These are phyloP conservation scores for Spergularia bocconei DNA, from an alignment of 148 eudicot species.

Conservation along the genomic window DNA sequence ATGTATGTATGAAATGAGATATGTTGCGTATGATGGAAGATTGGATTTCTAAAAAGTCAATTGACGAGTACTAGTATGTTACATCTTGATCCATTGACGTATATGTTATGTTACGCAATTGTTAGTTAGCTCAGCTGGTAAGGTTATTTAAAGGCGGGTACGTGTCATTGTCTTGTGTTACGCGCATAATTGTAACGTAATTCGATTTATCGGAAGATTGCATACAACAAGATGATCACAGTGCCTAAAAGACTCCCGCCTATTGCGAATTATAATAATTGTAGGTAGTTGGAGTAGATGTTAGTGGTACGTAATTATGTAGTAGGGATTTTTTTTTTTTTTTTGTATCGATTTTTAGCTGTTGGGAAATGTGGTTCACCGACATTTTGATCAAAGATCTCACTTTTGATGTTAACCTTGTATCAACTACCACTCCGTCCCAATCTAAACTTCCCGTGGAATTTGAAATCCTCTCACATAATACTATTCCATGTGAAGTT, in stretches of 20 bases:
- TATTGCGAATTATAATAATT: too few relatives aligned
- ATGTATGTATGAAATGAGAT: background rate
- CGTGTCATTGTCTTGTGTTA: background rate
- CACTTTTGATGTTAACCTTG: background rate
- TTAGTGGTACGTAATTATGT: background rate
- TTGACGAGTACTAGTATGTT: background rate
- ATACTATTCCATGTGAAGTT: too few relatives aligned
- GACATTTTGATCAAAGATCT: background rate
- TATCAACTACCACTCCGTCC: background rate
- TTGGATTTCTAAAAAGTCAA: background rate
- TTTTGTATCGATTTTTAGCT: background rate
- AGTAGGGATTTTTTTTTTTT: background rate
- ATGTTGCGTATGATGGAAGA: background rate
- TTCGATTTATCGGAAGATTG: background rate
- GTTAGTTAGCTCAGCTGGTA: background rate
- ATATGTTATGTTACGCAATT: background rate
- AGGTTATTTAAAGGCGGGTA: background rate
- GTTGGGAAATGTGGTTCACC: background rate
- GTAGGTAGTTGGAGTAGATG: too few relatives aligned
- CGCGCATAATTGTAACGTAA: background rate
- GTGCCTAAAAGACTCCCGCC: too few relatives aligned
- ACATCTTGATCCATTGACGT: background rate
- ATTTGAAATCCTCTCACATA: too few relatives aligned
- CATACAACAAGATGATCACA: too few relatives aligned
- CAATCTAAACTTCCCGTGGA: too few relatives aligned